Base-by-base conservation (phyloP, 495 filamentous ascomycete species). In the Lophiostoma macrostomum region DNA sequence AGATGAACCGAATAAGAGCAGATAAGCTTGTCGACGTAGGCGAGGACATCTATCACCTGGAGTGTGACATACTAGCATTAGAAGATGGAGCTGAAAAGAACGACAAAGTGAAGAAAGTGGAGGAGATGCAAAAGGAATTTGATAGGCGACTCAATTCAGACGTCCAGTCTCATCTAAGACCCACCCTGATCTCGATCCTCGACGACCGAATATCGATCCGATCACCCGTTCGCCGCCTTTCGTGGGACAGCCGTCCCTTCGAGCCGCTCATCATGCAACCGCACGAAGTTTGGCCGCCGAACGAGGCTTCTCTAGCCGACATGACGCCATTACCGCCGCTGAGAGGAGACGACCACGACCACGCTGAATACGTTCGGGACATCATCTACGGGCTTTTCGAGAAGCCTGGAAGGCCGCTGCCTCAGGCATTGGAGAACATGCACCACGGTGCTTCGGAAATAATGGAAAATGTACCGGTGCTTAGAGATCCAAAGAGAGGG, bases 181-280 rank as follows among this genome's bases (percentile, higher is more conserved):
- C 36, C 13, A 14, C n/a, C n/a, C 12, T 64, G 3, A 64, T 68
- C 12, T 54, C 64, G 32, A 71, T 69, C 23, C 42, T 59, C 36
- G 78, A 82, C 59, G 80, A 79, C 49, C 60, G 71, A 27, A 65
- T 74, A 40, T 47, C 69, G 14, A 70, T 73, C 14, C 53, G 54
- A 7, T 71, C 73, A 38, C 52, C 69, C 7, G 72, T 79, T 3
- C 75, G 76, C 0, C 30, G 76, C 4, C 68, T 89, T 1, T 50
- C 69, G 41, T 88, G 80, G 80, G 85, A 90, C 61, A 78, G 76
- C 4, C 81, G 86, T 22, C 69, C 67, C 6, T 80, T 75, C 36
- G 80, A 86, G 18, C 77, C 80, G 3, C 62, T 87, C 35, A 50
- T 63, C 6, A 73, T 78, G 19, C 40, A 74, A 10, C 24, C 63